Evolutionary conservation across 2,329 filamentous ascomycete species (phyloP), one percentile per base, ranked within the genome.

Genomic region (Herpotrichia juniperi): DNA sequence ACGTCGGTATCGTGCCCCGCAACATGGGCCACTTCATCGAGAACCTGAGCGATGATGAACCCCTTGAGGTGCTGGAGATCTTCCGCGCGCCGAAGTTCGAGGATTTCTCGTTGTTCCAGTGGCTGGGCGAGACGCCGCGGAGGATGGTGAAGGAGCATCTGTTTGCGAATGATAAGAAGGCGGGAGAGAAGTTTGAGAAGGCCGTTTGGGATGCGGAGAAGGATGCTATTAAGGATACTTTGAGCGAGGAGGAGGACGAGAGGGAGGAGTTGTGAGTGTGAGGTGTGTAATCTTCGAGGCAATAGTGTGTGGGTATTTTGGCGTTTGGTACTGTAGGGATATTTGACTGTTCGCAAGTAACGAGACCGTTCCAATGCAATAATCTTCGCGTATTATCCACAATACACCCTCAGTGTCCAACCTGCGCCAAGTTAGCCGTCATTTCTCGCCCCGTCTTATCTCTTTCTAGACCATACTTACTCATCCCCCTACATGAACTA

Each of bases 11-110:
- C 56, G 88, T 93, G 5, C 89, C 89, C 0, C 80, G 70, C 64
- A 90, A 90, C 67, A 90, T 89, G 81, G 89, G 87, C 2, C 89
- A 93, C 67, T 93, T 91, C 67, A 88, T 93, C 48, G 89, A 93
- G 79, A 92, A 92, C 62, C 84, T 90, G 4, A 79, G 77, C 34
- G 86, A 88, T n/a, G 84, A 89, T 43, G 88, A 91, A 69, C 83
- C 88, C 16, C 74, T 93, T 2, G 86, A 90, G 67, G 88, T 92
- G 71, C 76, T 93, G 10, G 89, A 93, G 73, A 85, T 93, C 14
- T 89, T 93, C 75, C 80, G 86, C 44, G 83, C 87, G 0, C 84
- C 89, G 58, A 80, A 86, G 68, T 92, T 91, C 67, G 79, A 86
- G 56, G 87, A 91, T 66, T 89, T 91, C 61, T 87, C 84, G 0